These are phyloP conservation scores for Termitomyces sp. DNA, from an alignment of 768 basidiomycete genomes.

Conservation along the genomic window DNA sequence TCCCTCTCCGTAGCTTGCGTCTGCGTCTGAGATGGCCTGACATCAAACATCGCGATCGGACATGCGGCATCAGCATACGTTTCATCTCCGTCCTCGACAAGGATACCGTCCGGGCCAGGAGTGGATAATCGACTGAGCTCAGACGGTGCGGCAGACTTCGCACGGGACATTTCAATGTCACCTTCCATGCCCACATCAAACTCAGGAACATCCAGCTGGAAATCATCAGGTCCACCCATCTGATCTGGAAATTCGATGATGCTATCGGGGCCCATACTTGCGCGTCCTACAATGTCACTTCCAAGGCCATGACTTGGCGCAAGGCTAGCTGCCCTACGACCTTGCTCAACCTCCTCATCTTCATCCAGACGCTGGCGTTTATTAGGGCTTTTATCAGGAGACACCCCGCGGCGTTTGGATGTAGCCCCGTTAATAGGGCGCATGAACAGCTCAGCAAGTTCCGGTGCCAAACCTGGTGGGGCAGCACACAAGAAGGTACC, in stretches of 20 bases:
- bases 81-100: slow-evolving; percentile 57
- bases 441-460: slow-evolving; percentile 81
- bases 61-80: slow-evolving; percentile 68
- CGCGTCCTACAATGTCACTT: slow-evolving; percentile 51
- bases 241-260: slow-evolving; percentile 63
- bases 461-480: slow-evolving; percentile 79
- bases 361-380: slow-evolving; percentile 57
- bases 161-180: slow-evolving; percentile 33
- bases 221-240: slow-evolving; percentile 56
- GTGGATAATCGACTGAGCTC: slow-evolving; percentile 65
- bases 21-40: slow-evolving; percentile 46
- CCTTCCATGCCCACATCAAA: slow-evolving; percentile 35
- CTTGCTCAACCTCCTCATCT: slow-evolving; percentile 69
- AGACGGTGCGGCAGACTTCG: slow-evolving; percentile 50
- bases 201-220: slow-evolving; percentile 66
- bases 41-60: slow-evolving; percentile 80
- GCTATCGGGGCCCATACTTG: slow-evolving; percentile 51
- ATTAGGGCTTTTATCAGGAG: slow-evolving; percentile 56
- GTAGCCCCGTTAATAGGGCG: slow-evolving; percentile 54
- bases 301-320: slow-evolving; percentile 58
- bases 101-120: slow-evolving; percentile 50
- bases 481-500: slow-evolving; percentile 79
- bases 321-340: slow-evolving; percentile 61
- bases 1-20: slow-evolving; percentile 41
- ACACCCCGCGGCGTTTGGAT: slow-evolving; percentile 58